These are phyloP conservation scores for Blastobotrys petasosporus DNA, from an alignment of 1,139 yeast species.

Conservation along the genomic window DNA sequence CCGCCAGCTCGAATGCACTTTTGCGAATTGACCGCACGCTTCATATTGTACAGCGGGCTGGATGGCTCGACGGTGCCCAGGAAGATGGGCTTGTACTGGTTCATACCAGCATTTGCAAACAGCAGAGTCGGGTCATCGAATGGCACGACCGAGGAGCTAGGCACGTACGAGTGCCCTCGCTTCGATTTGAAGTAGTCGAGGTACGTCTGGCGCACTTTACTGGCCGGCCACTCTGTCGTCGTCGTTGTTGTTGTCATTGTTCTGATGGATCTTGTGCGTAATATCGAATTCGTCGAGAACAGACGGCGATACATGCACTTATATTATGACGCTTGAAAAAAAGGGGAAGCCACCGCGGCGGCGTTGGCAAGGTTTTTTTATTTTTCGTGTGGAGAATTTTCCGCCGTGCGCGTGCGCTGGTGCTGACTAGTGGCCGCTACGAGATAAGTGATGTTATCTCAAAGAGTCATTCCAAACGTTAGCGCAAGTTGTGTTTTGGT, in stretches of 20 bases:
- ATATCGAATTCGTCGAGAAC: no score
- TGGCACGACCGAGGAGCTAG: slow-evolving; percentile 93
- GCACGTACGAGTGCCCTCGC: slow-evolving; percentile 69
- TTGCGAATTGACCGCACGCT: slow-evolving; percentile 91
- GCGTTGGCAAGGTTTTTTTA: no score
- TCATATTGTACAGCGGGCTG: slow-evolving; percentile 74
- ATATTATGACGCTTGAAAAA: no score
- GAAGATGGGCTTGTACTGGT: slow-evolving; percentile 95
- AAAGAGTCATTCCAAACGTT: no score
- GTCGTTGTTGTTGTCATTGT: slow-evolving; percentile 4
- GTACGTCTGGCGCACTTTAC: slow-evolving; percentile 75
- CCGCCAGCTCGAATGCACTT: slow-evolving; percentile 99
- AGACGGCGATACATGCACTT: no score
- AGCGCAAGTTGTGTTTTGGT: no score
- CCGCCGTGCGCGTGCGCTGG: no score
- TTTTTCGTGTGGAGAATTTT: no score
- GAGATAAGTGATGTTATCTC: no score
- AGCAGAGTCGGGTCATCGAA: slow-evolving; percentile 94
- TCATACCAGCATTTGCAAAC: slow-evolving; percentile 98
- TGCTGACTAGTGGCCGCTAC: no score
- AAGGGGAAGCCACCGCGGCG: no score
- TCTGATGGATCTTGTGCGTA: not conserved
- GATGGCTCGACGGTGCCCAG: slow-evolving; percentile 95
- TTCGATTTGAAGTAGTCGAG: slow-evolving; percentile 66
- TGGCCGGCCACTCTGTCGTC: slow-evolving; percentile 8